Base-by-base conservation (phyloP, 2,329 filamentous ascomycete genomes). In the Aspergillaceae sp. region DNA sequence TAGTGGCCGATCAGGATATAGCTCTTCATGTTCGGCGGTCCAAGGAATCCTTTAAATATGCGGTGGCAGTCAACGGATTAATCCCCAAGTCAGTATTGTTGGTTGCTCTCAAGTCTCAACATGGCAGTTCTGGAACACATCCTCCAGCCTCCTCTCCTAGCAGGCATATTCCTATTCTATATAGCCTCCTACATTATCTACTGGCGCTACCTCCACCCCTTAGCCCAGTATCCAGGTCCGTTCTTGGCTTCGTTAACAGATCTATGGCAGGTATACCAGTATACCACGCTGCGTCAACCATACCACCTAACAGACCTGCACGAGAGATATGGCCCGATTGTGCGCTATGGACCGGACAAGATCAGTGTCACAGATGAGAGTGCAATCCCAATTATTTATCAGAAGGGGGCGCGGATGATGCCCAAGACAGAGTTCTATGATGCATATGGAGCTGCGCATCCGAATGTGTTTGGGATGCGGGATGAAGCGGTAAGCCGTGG, bases 381-480 rank as follows among this genome's bases (percentile, higher is more conserved):
- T 29, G 57, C 61, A 2, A 56, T 66, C 26, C 51, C 54, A 32
- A 19, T 48, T 3, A 54, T 65, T 5, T 64, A 62, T 41, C 57
- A 64, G 36, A 59, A 56, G 33, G 52, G 54, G 40, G 56, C 51
- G 4, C 47, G 51, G 7, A 44, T 40, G 9, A 61, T 65, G 56
- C 60, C 59, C 3, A 67, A 67, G 50, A 64, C 59, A 0, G 57
- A 64, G 35, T 65, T 65, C 44, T 66, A 66, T 42, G 60, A 66
- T 53, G 64, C 57, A 2, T 67, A 56, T 42, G 57, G 55, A 1
- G 52, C 58, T 1, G 48, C 51, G 5, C 55, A 59, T 45, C 61
- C 64, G 1, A 66, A 66, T 48, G 51, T 66, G 0, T 67, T 66
- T 48, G 62, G 62, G 2, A 64, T 57, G 52, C 45, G 60, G 28